Base-by-base conservation (phyloP, 208 protist genomes). In the Acanthamoeba culbertsoni region DNA sequence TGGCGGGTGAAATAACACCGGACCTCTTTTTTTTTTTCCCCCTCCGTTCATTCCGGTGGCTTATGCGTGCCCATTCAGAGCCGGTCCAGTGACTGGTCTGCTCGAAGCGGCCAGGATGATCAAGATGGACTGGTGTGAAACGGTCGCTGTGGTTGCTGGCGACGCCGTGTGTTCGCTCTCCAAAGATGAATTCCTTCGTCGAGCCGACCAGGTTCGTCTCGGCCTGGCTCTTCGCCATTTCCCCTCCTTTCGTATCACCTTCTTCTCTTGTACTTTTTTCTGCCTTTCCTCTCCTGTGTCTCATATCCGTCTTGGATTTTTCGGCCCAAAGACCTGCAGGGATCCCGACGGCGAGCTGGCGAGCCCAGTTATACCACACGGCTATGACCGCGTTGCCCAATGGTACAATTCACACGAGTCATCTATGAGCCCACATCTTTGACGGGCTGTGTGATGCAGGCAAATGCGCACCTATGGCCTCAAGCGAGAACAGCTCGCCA, bases 311-410 rank as follows among this genome's bases (percentile, higher is more conserved):
- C 51, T 14, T 57, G 51, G 6, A 0, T 97, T 97, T 88, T 94
- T 94, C 0, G 90, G 94, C 35, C 93, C 94, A 16, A 88, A 95
- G 6, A 96, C 96, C 48, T 79, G 86, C n/a, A 96, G 94, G 75
- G 94, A 96, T 79, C 94, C 93, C 12, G 94, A 93, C 1, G 92
- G 89, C 18, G 77, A 96, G 37, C 91, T 98, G 26, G 45, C 94
- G 26, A 93, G 95, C 79, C 97, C 97, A 28, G 89, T 86, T 55
- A 97, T 98, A 40, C 96, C 97, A 2, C 40, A 97, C 88, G 96
- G 96, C 37, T 98, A 98, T 75, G 97, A 98, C 93, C 86, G 95
- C 23, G 96, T 97, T 82, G 97, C 97, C 7, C 96, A 96, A 94
- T 98, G 96, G 96, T 84, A 55, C n/a, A n/a, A n/a, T n/a, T n/a